Evolutionary conservation across 768 basidiomycete species (phyloP), one percentile per base, ranked within the genome.

Genomic region (Albatrellus ellisii): DNA sequence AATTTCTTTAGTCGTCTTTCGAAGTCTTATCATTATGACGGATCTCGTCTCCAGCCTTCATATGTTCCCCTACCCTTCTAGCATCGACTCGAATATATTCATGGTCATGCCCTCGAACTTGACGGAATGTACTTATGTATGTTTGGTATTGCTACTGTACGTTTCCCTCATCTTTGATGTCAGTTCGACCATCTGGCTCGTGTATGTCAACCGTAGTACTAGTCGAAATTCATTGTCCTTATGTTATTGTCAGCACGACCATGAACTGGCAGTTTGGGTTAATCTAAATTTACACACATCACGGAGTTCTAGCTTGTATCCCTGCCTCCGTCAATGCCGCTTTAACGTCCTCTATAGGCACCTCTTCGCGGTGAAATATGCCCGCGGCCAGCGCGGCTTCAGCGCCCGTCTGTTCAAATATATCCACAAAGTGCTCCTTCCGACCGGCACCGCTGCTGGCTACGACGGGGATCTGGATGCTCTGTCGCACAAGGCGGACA

Each of bases 361-460:
- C 94, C 58, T 97, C 85, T 35, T 69, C 73, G 25, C 95, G 66
- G 59, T 99, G 95, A 61, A 99, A 99, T 50, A 98, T 95, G 1
- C 95, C 95, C 9, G 95, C 95, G 8, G 95, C 95, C 43, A 99
- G 62, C 2, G 85, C 95, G 34, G 95, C 89, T 60, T 94, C 91
- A 2, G 79, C 90, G 3, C 64, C 70, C 3, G 90, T 91, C 51
- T 71, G 60, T 43, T 65, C 55, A 59, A 99, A 99, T 14, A 91
- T 83, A 37, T 87, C 73, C n/a, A 77, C 70, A 56, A 99, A 98
- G 62, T 99, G 88, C 35, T 73, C 72, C 25, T 67, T 62, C 36
- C 64, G 67, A 12, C 95, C 95, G 28, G 95, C 95, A 3, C 95
- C 95, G 48, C 88, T 92, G 59, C 85, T 89, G 17, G 92, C 91